A percentile compares a stretch with the other conserved stretches of the same genome.
Evolutionary conservation across 192 early-diverging fungal genomes (phyloP).

Genomic region (Coemansia pectinata): DNA sequence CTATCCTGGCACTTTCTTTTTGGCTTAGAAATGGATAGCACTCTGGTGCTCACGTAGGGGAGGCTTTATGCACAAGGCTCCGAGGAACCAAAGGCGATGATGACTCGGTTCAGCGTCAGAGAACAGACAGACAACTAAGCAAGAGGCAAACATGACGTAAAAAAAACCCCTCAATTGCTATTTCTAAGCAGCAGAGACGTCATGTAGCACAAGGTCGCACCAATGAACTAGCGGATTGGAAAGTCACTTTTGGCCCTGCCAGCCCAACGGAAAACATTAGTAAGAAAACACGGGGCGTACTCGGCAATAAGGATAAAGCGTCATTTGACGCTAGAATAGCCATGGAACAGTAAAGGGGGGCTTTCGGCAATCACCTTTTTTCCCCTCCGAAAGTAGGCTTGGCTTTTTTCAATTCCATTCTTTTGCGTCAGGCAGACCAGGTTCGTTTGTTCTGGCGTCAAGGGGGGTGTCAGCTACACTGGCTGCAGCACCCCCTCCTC

Average conservation of each 20-base stretch:
- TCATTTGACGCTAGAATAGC: background rate
- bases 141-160: background rate
- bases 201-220: background rate
- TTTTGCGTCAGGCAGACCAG: background rate
- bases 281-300: background rate
- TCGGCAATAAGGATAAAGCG: background rate
- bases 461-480: background rate
- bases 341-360: background rate
- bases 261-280: background rate
- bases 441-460: background rate
- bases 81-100: background rate
- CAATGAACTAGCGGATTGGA: background rate
- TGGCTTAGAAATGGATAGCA: background rate
- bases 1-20: background rate
- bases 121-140: background rate
- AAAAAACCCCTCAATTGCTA: background rate
- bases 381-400: background rate
- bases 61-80: background rate
- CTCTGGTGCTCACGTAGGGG: background rate
- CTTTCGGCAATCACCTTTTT: constrained; percentile 2
- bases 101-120: background rate
- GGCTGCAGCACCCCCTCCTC: background rate
- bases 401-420: background rate
- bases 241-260: background rate
- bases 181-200: background rate